phyloP scores from a whole-genome alignment of 2,329 filamentous ascomycete genomes.

The Bipolaris oryzae region DNA sequence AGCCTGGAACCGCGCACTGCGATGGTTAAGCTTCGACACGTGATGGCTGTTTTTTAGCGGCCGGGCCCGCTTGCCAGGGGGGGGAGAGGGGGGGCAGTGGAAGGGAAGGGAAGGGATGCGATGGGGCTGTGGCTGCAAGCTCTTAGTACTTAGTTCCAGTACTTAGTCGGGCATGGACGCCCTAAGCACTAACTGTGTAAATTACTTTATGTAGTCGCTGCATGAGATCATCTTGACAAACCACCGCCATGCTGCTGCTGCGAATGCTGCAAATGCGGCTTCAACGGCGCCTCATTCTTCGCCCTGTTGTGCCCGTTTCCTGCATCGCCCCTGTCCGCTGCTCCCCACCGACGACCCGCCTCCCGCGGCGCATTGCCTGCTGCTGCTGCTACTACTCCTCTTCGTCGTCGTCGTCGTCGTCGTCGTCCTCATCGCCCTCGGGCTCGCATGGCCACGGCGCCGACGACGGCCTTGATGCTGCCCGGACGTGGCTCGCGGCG shows the following conservation, averaged over 20 bases:
- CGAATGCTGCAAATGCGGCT: not conserved
- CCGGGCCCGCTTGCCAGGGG: constrained; percentile 6
- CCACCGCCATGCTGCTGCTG: constrained; percentile 2
- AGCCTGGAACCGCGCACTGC: constrained; percentile 14
- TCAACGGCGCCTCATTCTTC: not conserved
- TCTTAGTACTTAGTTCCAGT: no score
- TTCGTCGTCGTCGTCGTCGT: not conserved
- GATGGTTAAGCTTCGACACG: constrained; percentile 12
- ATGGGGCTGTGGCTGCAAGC: no score
- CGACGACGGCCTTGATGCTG: constrained; percentile 48
- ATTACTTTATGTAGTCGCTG: not conserved
- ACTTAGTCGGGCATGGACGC: no score
- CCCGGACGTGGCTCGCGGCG: constrained; percentile 62
- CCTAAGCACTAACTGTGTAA: no score
- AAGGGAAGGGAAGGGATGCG: not conserved
- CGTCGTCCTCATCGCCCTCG: not conserved
- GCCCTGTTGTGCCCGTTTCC: not conserved
- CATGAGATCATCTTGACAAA: constrained; percentile 23
- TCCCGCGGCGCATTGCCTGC: not conserved
- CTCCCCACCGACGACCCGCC: not conserved
- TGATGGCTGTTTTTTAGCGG: constrained; percentile 12
- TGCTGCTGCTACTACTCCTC: not conserved
- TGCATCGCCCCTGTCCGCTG: not conserved
- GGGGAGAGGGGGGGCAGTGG: no score
- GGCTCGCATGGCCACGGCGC: constrained; percentile 5